Conservation (phyloP, 176 grass and related monocot species). For the Puccinellia tenuiflora region DNA sequence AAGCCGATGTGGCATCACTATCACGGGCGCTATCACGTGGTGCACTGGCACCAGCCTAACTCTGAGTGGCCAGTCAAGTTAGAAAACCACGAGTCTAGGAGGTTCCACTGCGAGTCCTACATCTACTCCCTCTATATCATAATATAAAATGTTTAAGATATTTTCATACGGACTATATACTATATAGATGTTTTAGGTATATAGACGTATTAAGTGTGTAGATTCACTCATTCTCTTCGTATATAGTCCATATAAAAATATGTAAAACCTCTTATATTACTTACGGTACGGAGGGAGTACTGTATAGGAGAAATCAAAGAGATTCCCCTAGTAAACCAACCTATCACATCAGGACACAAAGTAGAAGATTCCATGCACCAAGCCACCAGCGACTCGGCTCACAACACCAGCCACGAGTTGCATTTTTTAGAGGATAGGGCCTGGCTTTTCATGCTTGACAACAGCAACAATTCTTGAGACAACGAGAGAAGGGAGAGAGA, state of each 20-base stretch:
- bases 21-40: too few species aligned
- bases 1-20: too few species aligned
- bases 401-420: slow-evolving; percentile 14
- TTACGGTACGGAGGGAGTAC: background rate
- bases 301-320: background rate
- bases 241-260: too few species aligned
- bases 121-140: too few species aligned
- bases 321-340: background rate
- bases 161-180: too few species aligned
- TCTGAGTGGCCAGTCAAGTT: background rate
- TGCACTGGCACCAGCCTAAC: too few species aligned
- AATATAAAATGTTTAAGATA: too few species aligned
- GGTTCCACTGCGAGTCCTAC: too few species aligned
- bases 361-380: background rate
- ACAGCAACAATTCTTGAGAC: background rate
- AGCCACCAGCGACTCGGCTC: background rate
- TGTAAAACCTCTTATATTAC: too few species aligned
- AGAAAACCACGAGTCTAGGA: background rate
- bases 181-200: too few species aligned
- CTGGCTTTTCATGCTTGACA: slow-evolving; percentile 18
- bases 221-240: too few species aligned
- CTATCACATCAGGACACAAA: background rate
- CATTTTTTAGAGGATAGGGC: background rate
- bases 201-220: too few species aligned
- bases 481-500: background rate